Conservation (phyloP, 495 filamentous ascomycete species). For the Hyaloscypha bicolor region DNA sequence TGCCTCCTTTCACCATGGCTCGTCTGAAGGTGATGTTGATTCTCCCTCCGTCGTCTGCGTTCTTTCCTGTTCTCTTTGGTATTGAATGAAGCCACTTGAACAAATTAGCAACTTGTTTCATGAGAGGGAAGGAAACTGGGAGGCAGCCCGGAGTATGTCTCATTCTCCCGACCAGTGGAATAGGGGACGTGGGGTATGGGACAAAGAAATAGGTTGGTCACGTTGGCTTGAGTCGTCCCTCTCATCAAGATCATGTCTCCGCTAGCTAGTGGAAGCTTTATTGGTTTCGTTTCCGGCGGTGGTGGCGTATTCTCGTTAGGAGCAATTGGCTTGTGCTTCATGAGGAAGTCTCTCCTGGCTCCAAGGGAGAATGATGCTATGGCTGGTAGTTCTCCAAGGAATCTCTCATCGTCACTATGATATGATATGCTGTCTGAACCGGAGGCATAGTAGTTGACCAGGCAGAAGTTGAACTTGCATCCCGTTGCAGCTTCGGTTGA, state of each 20-base stretch:
- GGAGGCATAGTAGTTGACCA: constrained; percentile 76
- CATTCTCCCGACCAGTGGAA: too few species aligned
- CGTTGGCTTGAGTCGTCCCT: constrained; percentile 63
- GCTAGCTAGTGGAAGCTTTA: constrained; percentile 62
- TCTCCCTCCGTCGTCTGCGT: constrained; percentile 56
- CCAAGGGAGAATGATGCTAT: constrained; percentile 74
- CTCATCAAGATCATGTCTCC: constrained; percentile 78
- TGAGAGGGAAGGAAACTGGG: too few species aligned
- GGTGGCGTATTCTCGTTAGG: constrained; percentile 29
- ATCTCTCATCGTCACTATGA: constrained; percentile 75
- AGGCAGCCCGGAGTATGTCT: too few species aligned
- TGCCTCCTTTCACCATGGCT: constrained; percentile 64
- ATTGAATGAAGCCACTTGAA: constrained; percentile 67
- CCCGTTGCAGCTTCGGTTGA: constrained; percentile 60
- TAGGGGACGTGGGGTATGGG: too few species aligned
- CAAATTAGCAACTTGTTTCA: too few species aligned
- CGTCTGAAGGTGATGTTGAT: constrained; percentile 78
- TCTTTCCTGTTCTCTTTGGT: constrained; percentile 66
- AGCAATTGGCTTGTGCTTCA: constrained; percentile 66
- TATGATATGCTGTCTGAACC: constrained; percentile 73
- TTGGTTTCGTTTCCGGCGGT: constrained; percentile 38
- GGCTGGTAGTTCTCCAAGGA: constrained; percentile 65
- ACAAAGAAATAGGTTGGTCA: too few species aligned
- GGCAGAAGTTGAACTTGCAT: constrained; percentile 69
- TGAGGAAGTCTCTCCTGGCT: constrained; percentile 63